Percentiles rank a stretch among this genome's conserved stretches.
phyloP scores from a whole-genome alignment of 768 basidiomycete species.

The Phylloporus arenicola region DNA sequence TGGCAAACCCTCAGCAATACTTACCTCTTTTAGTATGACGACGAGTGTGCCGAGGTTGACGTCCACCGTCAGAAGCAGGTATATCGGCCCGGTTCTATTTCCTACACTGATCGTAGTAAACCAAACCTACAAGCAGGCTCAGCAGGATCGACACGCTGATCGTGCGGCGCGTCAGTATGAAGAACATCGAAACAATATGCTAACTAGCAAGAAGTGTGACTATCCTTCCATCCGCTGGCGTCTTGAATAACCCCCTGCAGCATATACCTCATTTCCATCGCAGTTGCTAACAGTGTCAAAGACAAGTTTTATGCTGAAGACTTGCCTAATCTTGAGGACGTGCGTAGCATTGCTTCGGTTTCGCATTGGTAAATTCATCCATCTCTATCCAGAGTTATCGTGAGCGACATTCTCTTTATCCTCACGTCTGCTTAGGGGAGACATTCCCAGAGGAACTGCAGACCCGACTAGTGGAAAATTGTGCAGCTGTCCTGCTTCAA shows the following conservation, averaged over 20 bases:
- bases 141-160: slow-evolving; percentile 73
- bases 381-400: slow-evolving; percentile 60
- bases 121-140: slow-evolving; percentile 43
- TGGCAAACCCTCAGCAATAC: not conserved
- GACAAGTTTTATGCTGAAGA: slow-evolving; percentile 66
- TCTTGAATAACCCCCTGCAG: slow-evolving; percentile 31
- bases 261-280: slow-evolving; percentile 64
- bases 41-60: slow-evolving; percentile 70
- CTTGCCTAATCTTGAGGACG: slow-evolving; percentile 66
- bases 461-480: slow-evolving; percentile 51
- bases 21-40: slow-evolving; percentile 57
- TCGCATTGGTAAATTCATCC: slow-evolving; percentile 6
- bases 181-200: slow-evolving; percentile 72
- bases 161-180: slow-evolving; percentile 69
- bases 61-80: slow-evolving; percentile 75
- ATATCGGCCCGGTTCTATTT: slow-evolving; percentile 1
- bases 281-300: slow-evolving; percentile 64
- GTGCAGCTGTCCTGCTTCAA: slow-evolving; percentile 49
- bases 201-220: slow-evolving; percentile 72
- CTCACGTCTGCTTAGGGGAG: not conserved
- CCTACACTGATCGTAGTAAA: slow-evolving; percentile 2
- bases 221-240: not conserved
- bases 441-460: slow-evolving; percentile 59
- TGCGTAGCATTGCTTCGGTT: slow-evolving; percentile 33
- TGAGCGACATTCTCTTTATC: slow-evolving; percentile 26